Evolutionary conservation across 2,329 filamentous ascomycete genomes (phyloP), one percentile per base, ranked within the genome.

Genomic region (Fusarium liriodendri): DNA sequence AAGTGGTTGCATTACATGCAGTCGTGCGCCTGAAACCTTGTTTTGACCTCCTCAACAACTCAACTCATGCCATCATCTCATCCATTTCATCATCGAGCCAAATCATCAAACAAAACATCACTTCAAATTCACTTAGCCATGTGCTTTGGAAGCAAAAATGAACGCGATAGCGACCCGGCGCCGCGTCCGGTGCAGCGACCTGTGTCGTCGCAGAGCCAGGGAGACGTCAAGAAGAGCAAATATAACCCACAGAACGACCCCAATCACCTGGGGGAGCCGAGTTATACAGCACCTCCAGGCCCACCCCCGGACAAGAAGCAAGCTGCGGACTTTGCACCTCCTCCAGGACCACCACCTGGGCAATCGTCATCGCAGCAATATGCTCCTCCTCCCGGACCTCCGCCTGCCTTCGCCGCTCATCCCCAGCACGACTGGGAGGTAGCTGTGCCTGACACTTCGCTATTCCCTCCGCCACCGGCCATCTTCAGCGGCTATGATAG

Each of bases 401-500:
- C 83, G 14, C 83, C 33, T 2, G 18, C 18, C n/a, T 57, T 37
- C 6, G 18, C 52, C 18, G 68, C 74, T 10, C 67, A 64, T 52
- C 66, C 78, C 27, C 80, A 90, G 75, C 92, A 95, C 79, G 90
- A 93, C 82, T 95, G 93, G 93, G 87, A 91, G 74, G 79, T 88
- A 8, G 89, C 91, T 4, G 92, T 95, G 2, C 92, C 93, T 0
- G 93, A 95, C 80, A 94, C 90, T 2, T 86, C 92, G 1, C 86
- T 93, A 11, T 89, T 95, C 50, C 93, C 93, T 1, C 93, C 93
- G 0, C 93, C 93, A 1, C 93, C 93, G 0, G 88, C 89, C 33
- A 87, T 94, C 79, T 91, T 90, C 81, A 83, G 83, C 63, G 89
- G 89, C 58, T 90, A 90, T 77, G 90, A 93, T 69, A 83, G 81